These are phyloP conservation scores for Davidsoniella australis DNA, from an alignment of 2,329 filamentous ascomycete species.

Conservation along the genomic window DNA sequence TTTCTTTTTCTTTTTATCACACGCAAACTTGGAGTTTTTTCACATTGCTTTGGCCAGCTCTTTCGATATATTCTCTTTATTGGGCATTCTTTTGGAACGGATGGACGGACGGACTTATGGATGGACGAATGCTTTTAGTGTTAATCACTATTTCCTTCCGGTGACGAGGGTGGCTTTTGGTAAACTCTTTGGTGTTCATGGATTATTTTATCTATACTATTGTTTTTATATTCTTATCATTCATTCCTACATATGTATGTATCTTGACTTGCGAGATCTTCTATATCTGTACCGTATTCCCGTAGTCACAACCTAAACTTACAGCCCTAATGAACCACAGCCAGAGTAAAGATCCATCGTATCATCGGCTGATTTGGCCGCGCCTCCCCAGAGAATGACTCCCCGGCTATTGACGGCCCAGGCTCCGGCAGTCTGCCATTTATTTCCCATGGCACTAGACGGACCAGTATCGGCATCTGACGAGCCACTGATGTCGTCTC, in stretches of 20 bases:
- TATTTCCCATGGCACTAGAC: conserved; percentile 33
- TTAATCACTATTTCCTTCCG: too few species aligned
- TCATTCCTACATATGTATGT: neutral
- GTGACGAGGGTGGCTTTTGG: neutral
- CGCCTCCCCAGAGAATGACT: conserved; percentile 32
- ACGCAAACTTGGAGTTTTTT: too few species aligned
- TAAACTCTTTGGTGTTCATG: neutral
- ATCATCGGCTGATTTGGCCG: conserved; percentile 31
- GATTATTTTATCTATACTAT: neutral
- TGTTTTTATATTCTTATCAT: neutral
- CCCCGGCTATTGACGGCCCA: conserved; percentile 34
- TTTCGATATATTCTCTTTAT: too few species aligned
- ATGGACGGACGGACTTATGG: too few species aligned
- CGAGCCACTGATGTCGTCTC: neutral
- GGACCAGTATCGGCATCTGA: conserved; percentile 19
- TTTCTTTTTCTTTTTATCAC: neutral
- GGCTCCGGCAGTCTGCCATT: conserved; percentile 37
- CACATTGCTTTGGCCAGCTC: too few species aligned
- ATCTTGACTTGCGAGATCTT: neutral
- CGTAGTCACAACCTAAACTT: conserved; percentile 3
- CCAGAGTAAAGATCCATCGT: conserved; percentile 37
- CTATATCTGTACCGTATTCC: neutral
- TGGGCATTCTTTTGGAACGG: too few species aligned
- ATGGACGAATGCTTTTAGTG: too few species aligned
- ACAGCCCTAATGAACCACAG: conserved; percentile 20